Evolutionary conservation across 179 eudicot genomes (phyloP), one percentile per base, ranked within the genome.

Genomic region (Dionaea muscipula): DNA sequence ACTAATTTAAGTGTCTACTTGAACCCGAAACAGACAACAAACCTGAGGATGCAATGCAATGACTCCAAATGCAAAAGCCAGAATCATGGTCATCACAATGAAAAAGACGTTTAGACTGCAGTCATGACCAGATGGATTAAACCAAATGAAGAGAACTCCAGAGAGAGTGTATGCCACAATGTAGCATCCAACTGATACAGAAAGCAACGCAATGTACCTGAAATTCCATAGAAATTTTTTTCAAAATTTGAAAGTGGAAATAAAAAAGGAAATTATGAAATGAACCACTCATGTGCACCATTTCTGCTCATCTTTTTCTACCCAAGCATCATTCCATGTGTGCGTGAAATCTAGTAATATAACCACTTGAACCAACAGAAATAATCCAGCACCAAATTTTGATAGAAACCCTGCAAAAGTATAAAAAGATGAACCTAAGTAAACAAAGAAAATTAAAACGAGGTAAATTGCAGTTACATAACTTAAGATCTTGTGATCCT

Each of bases 291-390:
- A 43, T 13, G 2, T 4, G 22, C 57, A 90, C 98, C 98, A 91
- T 53, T 84, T 91, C 33, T 87, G 88, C 68, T 91, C 98, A 65
- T 91, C 95, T 71, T 91, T 91, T 47, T 83, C 98, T 52, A 91
- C 95, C 98, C 98, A 91, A 21, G 98, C 74, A 71, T 91, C 98
- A 49, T 91, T 91, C 98, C 98, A 91, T 15, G 94, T 72, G 62
- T 84, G 84, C 53, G 94, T 84, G 62, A 93, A 94, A 76, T 91
- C 98, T 62, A 91, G 60, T 58, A 91, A 52, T 70, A 91, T 73
- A 62, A 91, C 59, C 35, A 91, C 98, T 79, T 91, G 98, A 69
- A 84, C 94, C 78, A 91, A 73, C 62, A 91, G 72, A 74, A 91
- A 91, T 20, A 87, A 62, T 20, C 98, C 98, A 40, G 98, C 94